phyloP scores from a whole-genome alignment of 768 basidiomycete species.

The Amyloporia xantha region DNA sequence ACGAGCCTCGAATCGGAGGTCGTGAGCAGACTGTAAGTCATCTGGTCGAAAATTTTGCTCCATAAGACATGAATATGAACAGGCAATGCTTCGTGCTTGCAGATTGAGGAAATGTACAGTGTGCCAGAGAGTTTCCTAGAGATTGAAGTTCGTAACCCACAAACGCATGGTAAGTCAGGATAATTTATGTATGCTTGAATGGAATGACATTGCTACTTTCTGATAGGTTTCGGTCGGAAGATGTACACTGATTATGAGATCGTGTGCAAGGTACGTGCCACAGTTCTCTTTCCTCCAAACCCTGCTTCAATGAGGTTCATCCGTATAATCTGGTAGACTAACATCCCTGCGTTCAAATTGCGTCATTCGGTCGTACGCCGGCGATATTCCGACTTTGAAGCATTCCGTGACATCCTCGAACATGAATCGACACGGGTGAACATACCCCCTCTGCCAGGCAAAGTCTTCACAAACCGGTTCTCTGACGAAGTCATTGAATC shows the following conservation, averaged over 20 bases:
- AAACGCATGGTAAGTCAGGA: conserved; percentile 76
- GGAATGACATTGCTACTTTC: background rate
- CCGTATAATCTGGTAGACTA: conserved; percentile 53
- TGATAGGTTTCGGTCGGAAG: conserved; percentile 86
- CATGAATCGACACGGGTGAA: conserved; percentile 96
- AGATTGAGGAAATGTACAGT: conserved; percentile 99
- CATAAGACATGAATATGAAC: conserved; percentile 25
- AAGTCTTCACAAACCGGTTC: conserved; percentile 97
- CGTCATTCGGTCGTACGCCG: conserved; percentile 59
- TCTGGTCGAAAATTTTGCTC: conserved; percentile 1
- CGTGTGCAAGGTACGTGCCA: conserved; percentile 75
- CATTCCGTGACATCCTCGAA: conserved; percentile 96
- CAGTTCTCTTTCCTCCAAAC: background rate
- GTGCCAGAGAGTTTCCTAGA: conserved; percentile 96
- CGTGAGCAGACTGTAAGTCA: conserved; percentile 34
- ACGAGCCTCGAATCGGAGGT: conserved; percentile 29
- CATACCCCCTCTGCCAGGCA: conserved; percentile 94
- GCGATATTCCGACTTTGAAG: conserved; percentile 66
- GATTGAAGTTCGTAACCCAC: conserved; percentile 95
- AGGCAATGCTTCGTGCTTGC: conserved; percentile 20
- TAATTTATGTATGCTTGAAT: background rate
- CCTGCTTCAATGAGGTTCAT: background rate
- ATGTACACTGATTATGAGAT: conserved; percentile 99
- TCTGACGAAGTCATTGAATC: conserved; percentile 96
- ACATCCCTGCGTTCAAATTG: conserved; percentile 98